Base-by-base conservation (phyloP, 2,329 filamentous ascomycete species). In the Fusarium sacchari region DNA sequence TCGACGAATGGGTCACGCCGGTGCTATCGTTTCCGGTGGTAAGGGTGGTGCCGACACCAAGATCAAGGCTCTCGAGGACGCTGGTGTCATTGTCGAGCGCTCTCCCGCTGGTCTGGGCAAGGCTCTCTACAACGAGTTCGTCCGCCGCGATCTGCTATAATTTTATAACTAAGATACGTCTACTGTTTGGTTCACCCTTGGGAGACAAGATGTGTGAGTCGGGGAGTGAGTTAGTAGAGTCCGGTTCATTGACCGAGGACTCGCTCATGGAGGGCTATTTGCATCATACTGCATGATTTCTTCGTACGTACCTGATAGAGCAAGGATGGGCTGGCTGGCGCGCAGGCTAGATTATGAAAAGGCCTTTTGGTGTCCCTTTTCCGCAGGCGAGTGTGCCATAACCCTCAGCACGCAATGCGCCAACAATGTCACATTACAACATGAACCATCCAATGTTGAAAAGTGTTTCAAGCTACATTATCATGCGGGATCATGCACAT, bases 41-140 rank as follows among this genome's bases (percentile, higher is more conserved):
- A 98, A 98, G 91, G 96, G 96, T 82, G 96, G 95, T 83, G 96
- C 96, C 75, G 95, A 98, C 87, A 97, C 94, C 82, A 99, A 99
- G 93, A 99, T 99, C 86, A 89, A 92, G 80, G 96, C 96, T 71
- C 92, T 99, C 69, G 93, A 98, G 88, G 89, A 90, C 75, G 96
- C 96, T 72, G 96, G 96, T 83, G 96, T 98, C 80, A 90, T 98
- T 80, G 96, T 99, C 77, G 96, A 98, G 91, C 92, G 94, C 84
- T 97, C 94, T 80, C 96, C 96, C 75, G 96, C 96, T 77, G 86
- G 91, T 78, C 90, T 99, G 79, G 96, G 96, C 83, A 98, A 97
- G 90, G 93, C 95, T 69, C 88, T 99, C 80, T 94, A 97, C 82
- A 92, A 94, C 74, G 94, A 98, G 88, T 99, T 99, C 83, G 94